Evolutionary conservation across 768 basidiomycete species (phyloP).

Genomic region (Agrocybe pediades): DNA sequence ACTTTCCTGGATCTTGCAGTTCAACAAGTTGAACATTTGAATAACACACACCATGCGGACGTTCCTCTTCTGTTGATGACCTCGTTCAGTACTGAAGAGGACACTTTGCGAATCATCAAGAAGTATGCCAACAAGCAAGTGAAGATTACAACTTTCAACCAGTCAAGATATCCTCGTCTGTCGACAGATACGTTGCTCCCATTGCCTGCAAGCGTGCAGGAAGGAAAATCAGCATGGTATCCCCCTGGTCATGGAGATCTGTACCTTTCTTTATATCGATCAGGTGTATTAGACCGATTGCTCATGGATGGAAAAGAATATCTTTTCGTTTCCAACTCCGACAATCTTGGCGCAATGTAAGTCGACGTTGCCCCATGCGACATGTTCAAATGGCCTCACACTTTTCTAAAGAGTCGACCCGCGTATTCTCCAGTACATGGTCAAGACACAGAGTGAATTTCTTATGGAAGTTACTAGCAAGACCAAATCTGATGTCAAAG

Average conservation of each 20-base stretch:
- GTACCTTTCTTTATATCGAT: constrained; percentile 86
- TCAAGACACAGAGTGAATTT: constrained; percentile 73
- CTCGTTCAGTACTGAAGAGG: constrained; percentile 90
- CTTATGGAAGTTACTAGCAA: constrained; percentile 91
- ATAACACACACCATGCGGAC: constrained; percentile 68
- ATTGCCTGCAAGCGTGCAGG: constrained; percentile 61
- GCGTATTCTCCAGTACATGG: constrained; percentile 79
- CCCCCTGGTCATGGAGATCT: constrained; percentile 93
- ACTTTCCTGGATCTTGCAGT: constrained; percentile 87
- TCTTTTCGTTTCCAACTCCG: constrained; percentile 93
- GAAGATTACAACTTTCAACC: constrained; percentile 79
- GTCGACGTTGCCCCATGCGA: constrained; percentile 47
- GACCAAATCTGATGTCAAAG: constrained; percentile 74
- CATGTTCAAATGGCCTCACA: neutral
- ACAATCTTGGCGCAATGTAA: constrained; percentile 88
- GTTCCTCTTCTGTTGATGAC: constrained; percentile 92
- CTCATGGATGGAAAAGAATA: constrained; percentile 91
- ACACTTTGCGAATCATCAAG: constrained; percentile 83
- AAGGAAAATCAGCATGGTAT: constrained; percentile 84
- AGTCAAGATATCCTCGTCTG: constrained; percentile 85
- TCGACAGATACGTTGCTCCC: constrained; percentile 77
- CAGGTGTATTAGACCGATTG: constrained; percentile 86
- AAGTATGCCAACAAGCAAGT: constrained; percentile 86
- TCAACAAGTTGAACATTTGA: constrained; percentile 86
- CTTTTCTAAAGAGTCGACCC: constrained; percentile 58